Base-by-base conservation (phyloP, 1,139 yeast genomes). In the Pichia sp. region DNA sequence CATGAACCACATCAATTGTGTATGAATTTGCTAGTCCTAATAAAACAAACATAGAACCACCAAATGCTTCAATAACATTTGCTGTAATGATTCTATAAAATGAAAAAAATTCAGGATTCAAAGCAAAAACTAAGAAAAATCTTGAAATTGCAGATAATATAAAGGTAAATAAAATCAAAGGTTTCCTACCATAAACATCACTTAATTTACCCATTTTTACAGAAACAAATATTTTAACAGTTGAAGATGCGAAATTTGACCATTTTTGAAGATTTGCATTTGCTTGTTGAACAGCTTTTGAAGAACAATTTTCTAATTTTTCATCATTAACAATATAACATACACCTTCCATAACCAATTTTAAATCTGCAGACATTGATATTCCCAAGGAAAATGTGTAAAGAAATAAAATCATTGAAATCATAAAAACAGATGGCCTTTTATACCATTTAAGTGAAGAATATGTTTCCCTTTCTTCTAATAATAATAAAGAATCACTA, bases 141-240 rank as follows among this genome's bases (percentile, higher is more conserved):
- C 60, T 57, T 0, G 68, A 63, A 8, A 59, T 4, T 11, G 66
- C 34, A 2, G 62, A 44, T 15, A 64, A 44, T 3, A 50, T 19
- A 3, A 61, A 51, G 18, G 67, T 55, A 43, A 65, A 63, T 5
- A 70, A 33, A 6, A 72, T 49, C 16, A 79, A 48, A 26, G 76
- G 64, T 46, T 68, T 74, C 35, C 93, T 64, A 0, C 94, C 94
- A 46, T 70, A 65, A 33, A 70, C 63, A 58, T 84, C 93, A 5
- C 86, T 76, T 26, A 76, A 53, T n/a, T 74, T 71, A 0, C 87
- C 86, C 10, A 78, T 56, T 48, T 72, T 70, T 4, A 72, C 70
- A 47, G 69, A 60, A 3, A 72, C 70, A 6, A 69, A 41, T 33
- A 71, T 57, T 51, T 63, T 45, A 8, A 54, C 27, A 2, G 52